phyloP scores from a whole-genome alignment of 2,329 filamentous ascomycete species.

The Herpotrichia juniperi region DNA sequence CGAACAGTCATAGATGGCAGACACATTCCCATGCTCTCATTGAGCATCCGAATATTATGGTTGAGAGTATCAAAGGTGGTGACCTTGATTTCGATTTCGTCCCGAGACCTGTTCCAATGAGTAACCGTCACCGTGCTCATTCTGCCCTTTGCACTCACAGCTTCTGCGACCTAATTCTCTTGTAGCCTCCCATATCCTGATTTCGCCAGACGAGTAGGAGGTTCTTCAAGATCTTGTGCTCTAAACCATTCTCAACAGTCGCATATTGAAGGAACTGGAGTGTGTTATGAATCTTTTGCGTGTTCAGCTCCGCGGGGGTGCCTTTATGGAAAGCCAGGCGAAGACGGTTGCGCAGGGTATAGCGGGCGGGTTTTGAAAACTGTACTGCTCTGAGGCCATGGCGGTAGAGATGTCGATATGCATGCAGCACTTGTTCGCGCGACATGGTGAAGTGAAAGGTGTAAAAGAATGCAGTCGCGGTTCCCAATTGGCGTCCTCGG shows the following conservation, averaged over 20 bases:
- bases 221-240: conserved; percentile 76
- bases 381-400: conserved; percentile 72
- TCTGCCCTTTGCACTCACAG: conserved; percentile 15
- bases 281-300: conserved; percentile 65
- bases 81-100: conserved; percentile 37
- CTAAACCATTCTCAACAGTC: conserved; percentile 66
- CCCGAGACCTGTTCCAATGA: conserved; percentile 23
- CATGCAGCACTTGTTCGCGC: conserved; percentile 59
- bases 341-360: conserved; percentile 60
- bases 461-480: background rate
- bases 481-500: background rate
- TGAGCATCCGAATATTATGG: conserved; percentile 73
- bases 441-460: conserved; percentile 29
- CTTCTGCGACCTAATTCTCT: conserved; percentile 33
- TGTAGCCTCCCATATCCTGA: conserved; percentile 39
- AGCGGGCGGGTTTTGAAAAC: conserved; percentile 72
- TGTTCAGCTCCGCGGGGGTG: conserved; percentile 35
- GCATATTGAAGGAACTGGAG: conserved; percentile 73
- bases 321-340: conserved; percentile 49
- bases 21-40: conserved; percentile 73
- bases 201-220: conserved; percentile 60
- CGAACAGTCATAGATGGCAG: conserved; percentile 43
- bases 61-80: conserved; percentile 67
- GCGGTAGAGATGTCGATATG: conserved; percentile 74
- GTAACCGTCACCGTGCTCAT: background rate